Evolutionary conservation across 2,329 filamentous ascomycete genomes (phyloP).

Genomic region (Colletotrichum truncatum): DNA sequence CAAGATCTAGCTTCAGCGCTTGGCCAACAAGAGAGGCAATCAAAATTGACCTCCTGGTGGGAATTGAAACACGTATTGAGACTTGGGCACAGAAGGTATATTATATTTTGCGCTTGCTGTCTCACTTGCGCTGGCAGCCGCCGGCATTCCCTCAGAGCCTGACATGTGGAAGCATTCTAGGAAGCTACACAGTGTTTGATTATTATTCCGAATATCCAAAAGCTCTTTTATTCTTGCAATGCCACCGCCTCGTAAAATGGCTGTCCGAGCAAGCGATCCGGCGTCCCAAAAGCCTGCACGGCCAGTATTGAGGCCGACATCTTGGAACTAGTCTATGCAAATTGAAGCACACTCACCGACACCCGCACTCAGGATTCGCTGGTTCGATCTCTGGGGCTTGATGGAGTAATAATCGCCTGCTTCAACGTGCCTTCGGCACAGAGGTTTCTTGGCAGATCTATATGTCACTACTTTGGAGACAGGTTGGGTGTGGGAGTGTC

Average conservation of each 20-base stretch:
- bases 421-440: too few species aligned
- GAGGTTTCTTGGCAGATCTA: too few species aligned
- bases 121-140: constrained; percentile 2
- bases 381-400: too few species aligned
- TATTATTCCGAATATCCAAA: too few species aligned
- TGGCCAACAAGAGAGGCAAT: background rate
- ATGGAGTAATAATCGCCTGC: too few species aligned
- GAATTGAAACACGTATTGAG: constrained; percentile 15
- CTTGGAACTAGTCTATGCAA: background rate
- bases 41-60: background rate
- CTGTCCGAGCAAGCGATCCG: background rate
- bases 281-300: background rate
- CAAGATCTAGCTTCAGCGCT: background rate
- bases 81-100: constrained; percentile 1
- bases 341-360: too few species aligned
- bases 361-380: too few species aligned
- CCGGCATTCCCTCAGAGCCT: too few species aligned
- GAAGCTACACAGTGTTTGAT: background rate
- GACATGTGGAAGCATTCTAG: background rate
- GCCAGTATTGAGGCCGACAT: background rate
- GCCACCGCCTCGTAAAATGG: background rate
- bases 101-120: background rate
- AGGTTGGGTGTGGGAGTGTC: too few species aligned
- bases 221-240: too few species aligned
- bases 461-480: too few species aligned